Evolutionary conservation across 2,329 filamentous ascomycete species (phyloP).

Genomic region (Pseudogymnoascus sp.): DNA sequence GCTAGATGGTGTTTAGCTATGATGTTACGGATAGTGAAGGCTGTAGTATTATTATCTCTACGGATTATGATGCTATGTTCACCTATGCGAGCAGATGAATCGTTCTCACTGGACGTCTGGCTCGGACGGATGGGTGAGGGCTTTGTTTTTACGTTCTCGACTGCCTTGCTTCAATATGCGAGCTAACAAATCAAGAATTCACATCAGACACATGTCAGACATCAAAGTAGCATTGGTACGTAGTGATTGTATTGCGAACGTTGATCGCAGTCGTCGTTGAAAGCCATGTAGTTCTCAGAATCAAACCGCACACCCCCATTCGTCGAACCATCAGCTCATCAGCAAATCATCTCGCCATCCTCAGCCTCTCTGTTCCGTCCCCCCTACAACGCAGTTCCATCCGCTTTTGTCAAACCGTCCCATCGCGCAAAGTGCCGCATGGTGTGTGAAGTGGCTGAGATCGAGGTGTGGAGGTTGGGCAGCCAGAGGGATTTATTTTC

Average conservation of each 20-base stretch:
- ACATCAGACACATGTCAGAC: background rate
- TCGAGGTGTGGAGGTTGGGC: background rate
- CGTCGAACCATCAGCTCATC: background rate
- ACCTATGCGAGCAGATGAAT: background rate
- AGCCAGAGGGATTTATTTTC: constrained; percentile 2
- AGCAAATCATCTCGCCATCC: background rate
- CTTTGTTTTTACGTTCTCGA: too few species aligned
- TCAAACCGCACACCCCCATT: constrained; percentile 4
- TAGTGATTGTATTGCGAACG: constrained; percentile 7
- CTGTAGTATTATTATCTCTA: background rate
- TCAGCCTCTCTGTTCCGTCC: background rate
- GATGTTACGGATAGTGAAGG: background rate
- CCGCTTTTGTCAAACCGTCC: background rate
- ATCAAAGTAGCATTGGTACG: background rate
- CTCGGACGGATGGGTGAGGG: background rate
- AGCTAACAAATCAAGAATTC: background rate
- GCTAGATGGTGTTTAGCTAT: background rate
- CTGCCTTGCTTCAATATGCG: background rate
- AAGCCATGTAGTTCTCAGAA: background rate
- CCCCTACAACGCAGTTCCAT: background rate
- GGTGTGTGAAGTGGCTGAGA: background rate
- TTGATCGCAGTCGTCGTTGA: constrained; percentile 6
- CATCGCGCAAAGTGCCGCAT: background rate
- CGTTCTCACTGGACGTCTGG: background rate
- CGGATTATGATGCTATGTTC: background rate